Base-by-base conservation (phyloP, 140 eudicot genomes). In the Artemisia princeps region DNA sequence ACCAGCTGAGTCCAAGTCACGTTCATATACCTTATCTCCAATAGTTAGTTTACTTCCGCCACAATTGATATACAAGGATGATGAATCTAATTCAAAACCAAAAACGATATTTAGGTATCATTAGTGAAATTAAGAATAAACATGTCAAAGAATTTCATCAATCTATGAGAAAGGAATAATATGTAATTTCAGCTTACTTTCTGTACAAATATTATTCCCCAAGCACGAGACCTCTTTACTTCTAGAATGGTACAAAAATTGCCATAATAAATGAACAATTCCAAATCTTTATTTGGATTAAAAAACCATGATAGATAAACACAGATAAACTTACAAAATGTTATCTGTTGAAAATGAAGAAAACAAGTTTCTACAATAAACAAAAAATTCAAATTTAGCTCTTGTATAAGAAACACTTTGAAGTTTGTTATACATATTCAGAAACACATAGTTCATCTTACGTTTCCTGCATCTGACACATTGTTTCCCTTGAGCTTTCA, bases 211-310 rank as follows among this genome's bases (percentile, higher is more conserved):
- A 54, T 0, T 10, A 76, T 62, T 63, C 77, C 57, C 15, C 78
- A 84, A 73, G 86, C 95, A 87, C 52, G 83, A 79, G 49, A 76
- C 80, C 23, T 49, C 45, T 15, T 70, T 82, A 23, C 90, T 87
- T 17, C 19, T 17, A 17, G 19, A 17, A 17, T 17, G 82, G 16
- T 48, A 58, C 52, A 64, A 56, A 45, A 44, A 20, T 20, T 20
- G 1, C 23, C 19, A 17, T 17, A 17, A 26, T 16, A 72, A 55
- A 57, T 70, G 62, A 77, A 63, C 20, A 10, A 66, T 33, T 37
- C 13, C 30, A 20, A 70, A 20, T 69, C 62, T 48, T 19, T 57
- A 48, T 55, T 65, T 8, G 45, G 61, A 75, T 64, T n/a, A 50
- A 33, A 26, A 1, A 50, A 44, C 30, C 33, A 57, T 56, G 67